Evolutionary conservation across 139 green algal genomes (phyloP), one percentile per base, ranked within the genome.

Genomic region (Pedinophyceae sp.): DNA sequence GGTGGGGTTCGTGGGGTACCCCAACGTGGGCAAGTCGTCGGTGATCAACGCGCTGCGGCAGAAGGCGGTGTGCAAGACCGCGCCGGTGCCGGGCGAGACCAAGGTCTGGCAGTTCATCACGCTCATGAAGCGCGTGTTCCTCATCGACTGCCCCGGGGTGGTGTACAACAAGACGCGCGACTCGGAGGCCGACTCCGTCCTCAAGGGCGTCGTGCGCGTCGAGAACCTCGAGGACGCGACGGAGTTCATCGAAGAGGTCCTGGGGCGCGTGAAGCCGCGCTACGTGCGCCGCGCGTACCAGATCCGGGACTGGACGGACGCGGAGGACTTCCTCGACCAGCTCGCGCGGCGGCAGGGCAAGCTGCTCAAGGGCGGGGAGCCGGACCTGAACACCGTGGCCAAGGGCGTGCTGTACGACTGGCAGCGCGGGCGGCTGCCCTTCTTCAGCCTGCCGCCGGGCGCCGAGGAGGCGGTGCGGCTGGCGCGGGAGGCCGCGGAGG

Each of bases 51-150:
- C 91, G 3, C 79, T 99, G 52, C 73, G 85, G 27, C 83, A 71
- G 28, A 96, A 96, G 60, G 55, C 87, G 72, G 88, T 98, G 27
- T 97, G 88, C 80, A 94, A 93, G 39, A 75, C 85, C 23, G 88
- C 91, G 2, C 91, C 91, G 0, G 74, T 97, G 3, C 91, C 91
- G 2, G 91, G 91, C 1, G 84, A 97, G 76, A 99, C 91, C 50
- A 96, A 96, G 75, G 81, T 99, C 55, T 99, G 91, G 91, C 91
- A 97, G 74, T 99, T 96, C 80, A 89, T 99, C 69, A 97, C 89
- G 22, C 79, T 99, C 16, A 97, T 93, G 73, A 95, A 95, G 81
- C 78, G 82, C 56, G 94, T 99, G 71, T 94, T 94, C 76, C 81
- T 96, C 45, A 97, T 99, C 54, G 91, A 99, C 75, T 96, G 87